Conservation (phyloP, 148 eudicot genomes). For the Suaeda aralocaspica region DNA sequence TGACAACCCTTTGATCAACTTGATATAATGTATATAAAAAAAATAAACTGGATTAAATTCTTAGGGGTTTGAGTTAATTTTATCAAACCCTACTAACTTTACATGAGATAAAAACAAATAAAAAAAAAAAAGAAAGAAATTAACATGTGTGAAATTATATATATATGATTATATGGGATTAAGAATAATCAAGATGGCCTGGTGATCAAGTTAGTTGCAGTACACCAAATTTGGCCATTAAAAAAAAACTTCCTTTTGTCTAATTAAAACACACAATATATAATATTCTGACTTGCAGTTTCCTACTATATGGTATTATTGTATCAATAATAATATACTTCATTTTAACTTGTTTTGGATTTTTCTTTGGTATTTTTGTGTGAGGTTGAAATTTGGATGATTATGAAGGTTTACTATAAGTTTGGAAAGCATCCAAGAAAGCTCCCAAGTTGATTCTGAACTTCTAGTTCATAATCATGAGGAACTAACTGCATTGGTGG, state of each 20-base stretch:
- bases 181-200: background rate
- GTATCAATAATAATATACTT: too few relatives aligned
- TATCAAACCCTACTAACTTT: slow-evolving; percentile 19
- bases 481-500: slow-evolving; percentile 22
- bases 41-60: background rate
- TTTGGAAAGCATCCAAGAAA: slow-evolving; percentile 49
- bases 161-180: too few relatives aligned
- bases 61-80: background rate
- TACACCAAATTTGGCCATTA: too few relatives aligned
- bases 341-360: too few relatives aligned
- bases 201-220: slow-evolving; percentile 2
- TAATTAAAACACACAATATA: too few relatives aligned
- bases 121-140: background rate
- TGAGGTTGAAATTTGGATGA: too few relatives aligned
- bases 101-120: slow-evolving; percentile 9
- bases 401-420: too few relatives aligned
- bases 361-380: too few relatives aligned
- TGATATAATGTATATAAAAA: background rate
- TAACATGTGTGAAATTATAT: slow-evolving; percentile 12
- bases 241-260: too few relatives aligned
- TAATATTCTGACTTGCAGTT: too few relatives aligned
- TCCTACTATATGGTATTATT: too few relatives aligned
- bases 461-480: slow-evolving; percentile 33
- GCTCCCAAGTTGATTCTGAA: slow-evolving; percentile 32
- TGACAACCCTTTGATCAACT: too few relatives aligned